Evolutionary conservation across 1,284 basidiomycete genomes (phyloP).

Genomic region (Ustilago shanxiensis): DNA sequence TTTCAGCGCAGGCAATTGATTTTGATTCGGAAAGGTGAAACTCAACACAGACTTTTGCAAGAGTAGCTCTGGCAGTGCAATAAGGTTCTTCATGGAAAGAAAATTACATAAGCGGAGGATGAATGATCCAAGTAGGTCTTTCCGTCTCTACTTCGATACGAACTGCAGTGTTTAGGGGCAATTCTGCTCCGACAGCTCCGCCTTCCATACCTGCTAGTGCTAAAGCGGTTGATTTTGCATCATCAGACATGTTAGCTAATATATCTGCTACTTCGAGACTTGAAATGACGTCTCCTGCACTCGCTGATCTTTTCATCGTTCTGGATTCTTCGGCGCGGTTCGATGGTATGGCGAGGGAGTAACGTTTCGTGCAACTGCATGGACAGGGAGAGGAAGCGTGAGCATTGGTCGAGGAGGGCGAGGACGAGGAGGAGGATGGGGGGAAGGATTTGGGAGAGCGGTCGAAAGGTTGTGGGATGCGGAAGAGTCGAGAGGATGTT

Average conservation of each 20-base stretch:
- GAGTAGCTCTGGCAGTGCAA: not conserved
- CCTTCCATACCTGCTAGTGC: slow-evolving; percentile 36
- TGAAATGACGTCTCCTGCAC: not conserved
- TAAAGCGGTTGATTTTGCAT: slow-evolving; percentile 25
- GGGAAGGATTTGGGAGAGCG: not conserved
- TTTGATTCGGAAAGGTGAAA: too few relatives aligned
- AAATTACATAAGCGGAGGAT: slow-evolving; percentile 23
- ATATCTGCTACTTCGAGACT: slow-evolving; percentile 27
- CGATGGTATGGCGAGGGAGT: not conserved
- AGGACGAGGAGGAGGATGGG: not conserved
- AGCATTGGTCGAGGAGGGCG: too few relatives aligned
- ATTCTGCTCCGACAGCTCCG: not conserved
- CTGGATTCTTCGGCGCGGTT: not conserved
- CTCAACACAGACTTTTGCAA: too few relatives aligned
- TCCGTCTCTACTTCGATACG: not conserved
- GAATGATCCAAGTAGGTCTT: slow-evolving; percentile 19
- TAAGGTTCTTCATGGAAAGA: not conserved
- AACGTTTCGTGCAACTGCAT: not conserved
- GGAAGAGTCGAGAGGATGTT: not conserved
- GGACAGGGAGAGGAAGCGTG: not conserved
- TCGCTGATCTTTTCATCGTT: not conserved
- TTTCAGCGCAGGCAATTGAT: too few relatives aligned
- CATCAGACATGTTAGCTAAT: slow-evolving; percentile 40
- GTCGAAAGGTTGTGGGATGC: slow-evolving; percentile 15
- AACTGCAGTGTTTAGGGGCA: not conserved